Evolutionary conservation across 2,329 filamentous ascomycete species (phyloP), one percentile per base, ranked within the genome.

Genomic region (Sordariomycetes sp.): DNA sequence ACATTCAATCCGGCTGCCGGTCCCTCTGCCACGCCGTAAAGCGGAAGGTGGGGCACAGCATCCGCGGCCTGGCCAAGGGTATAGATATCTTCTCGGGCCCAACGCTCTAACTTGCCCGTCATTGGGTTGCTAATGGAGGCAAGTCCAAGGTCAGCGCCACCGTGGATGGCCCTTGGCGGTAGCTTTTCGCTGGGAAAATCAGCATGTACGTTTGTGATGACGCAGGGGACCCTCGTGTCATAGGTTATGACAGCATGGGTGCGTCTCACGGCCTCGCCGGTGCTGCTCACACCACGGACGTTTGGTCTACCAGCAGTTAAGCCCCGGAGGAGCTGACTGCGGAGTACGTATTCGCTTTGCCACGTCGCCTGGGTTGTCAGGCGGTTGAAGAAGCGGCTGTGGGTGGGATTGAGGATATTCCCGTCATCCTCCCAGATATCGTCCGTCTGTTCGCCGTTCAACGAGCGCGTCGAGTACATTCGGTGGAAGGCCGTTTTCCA

Each of bases 401-500:
- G 87, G 1, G 87, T 86, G 2, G 32, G 82, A 80, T 56, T 60
- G 52, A 90, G 74, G 57, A 69, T 69, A 64, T 82, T 15, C 64
- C 65, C 42, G 68, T 67, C 58, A 71, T 66, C 48, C 72, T 69
- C 17, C 62, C 63, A 57, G 36, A 53, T 32, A 53, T 68, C 69
- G n/a, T 58, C 59, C 24, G 66, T 62, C 24, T 69, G 63, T 34
- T 45, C 54, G 39, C 13, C 54, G 15, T 34, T 24, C 32, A 63
- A 52, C 15, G 51, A 57, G 15, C 39, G 32, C 34, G 17, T 53
- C 15, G 57, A 53, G 64, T 97, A 99, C 72, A 85, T 92, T 61
- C 91, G 89, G 63, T 89, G 81, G 67, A 97, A 97, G 6, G 91
- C 92, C 67, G 90, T 88, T 61, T 90, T 84, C 92, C 92, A 97